Base-by-base conservation (phyloP, 768 basidiomycete species). In the Leccinum subtestaceum region DNA sequence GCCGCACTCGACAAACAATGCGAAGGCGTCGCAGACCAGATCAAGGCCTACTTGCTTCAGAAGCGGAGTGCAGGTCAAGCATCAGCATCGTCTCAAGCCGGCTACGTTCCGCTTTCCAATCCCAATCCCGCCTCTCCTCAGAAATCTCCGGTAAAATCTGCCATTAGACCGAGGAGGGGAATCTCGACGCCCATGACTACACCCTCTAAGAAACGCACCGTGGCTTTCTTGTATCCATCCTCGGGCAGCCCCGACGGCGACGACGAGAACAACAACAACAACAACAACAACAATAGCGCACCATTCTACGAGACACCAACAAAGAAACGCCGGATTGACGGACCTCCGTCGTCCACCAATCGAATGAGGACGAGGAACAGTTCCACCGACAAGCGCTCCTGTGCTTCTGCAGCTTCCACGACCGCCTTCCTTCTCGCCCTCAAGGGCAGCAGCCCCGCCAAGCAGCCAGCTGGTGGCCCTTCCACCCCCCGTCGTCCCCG, bases 271-370 rank as follows among this genome's bases (percentile, higher is more conserved):
- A 40, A n/a, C 4, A n/a, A 34, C 32, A 34, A 12, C 12, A 34
- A n/a, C n/a, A n/a, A 23, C 23, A 23, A 34, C 11, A 34, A 34
- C 32, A 12, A 34, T 12, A 32, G 43, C 10, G 15, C 68, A 21
- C 27, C 72, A 58, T 55, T 76, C 55, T 77, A 77, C 5, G 70
- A 73, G 52, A 77, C 81, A 5, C 81, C 81, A 0, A 75, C 72
- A 34, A 81, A 81, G 60, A 78, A 70, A 63, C 71, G 72, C 40
- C 78, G 72, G 55, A 50, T 71, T 5, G 72, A 71, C 11, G 38
- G 17, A 40, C 38, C 9, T 40, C 17, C 40, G 40, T 53, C 62
- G 7, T 54, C 63, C 27, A 54, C 55, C 2, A 58, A 60, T 2
- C 38, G 36, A 19, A 69, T 69, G 48, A 55, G 59, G n/a, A 55